Conservation (phyloP, 164 flowering plant genomes). For the Tetrastigma voinierianum region DNA sequence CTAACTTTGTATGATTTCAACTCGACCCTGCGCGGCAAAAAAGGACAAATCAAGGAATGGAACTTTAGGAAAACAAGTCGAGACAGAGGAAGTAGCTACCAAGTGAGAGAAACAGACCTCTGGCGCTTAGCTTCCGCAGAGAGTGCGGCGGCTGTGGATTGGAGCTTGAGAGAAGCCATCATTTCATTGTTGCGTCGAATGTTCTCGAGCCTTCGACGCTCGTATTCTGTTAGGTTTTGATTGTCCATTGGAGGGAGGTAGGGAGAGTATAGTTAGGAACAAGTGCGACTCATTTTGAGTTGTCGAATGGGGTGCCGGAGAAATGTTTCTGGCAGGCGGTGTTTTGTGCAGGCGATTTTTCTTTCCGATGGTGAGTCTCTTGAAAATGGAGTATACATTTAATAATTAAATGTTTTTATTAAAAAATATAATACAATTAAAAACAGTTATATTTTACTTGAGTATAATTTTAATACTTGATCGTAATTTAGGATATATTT, state of each 20-base stretch:
- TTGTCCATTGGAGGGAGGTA: constrained; percentile 37
- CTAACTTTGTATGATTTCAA: constrained; percentile 37
- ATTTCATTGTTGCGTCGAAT: constrained; percentile 58
- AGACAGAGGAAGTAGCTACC: not conserved
- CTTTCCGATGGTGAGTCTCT: too few species aligned
- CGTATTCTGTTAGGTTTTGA: constrained; percentile 62
- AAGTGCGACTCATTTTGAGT: too few species aligned
- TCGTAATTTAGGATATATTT: too few species aligned
- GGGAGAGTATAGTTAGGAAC: not conserved
- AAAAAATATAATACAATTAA: too few species aligned
- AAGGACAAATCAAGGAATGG: not conserved
- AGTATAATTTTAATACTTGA: too few species aligned
- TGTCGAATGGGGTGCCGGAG: too few species aligned
- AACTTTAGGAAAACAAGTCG: not conserved
- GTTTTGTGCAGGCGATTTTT: too few species aligned
- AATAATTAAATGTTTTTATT: too few species aligned
- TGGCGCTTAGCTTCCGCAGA: constrained; percentile 46
- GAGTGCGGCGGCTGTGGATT: constrained; percentile 32
- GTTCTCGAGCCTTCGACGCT: constrained; percentile 71
- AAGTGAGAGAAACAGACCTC: constrained; percentile 28
- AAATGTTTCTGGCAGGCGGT: too few species aligned
- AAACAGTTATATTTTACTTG: too few species aligned
- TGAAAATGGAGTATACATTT: too few species aligned
- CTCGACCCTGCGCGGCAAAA: constrained; percentile 37
- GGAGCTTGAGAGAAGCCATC: constrained; percentile 70